Evolutionary conservation across 2,329 filamentous ascomycete genomes (phyloP).

Genomic region (Eurotiales sp.): DNA sequence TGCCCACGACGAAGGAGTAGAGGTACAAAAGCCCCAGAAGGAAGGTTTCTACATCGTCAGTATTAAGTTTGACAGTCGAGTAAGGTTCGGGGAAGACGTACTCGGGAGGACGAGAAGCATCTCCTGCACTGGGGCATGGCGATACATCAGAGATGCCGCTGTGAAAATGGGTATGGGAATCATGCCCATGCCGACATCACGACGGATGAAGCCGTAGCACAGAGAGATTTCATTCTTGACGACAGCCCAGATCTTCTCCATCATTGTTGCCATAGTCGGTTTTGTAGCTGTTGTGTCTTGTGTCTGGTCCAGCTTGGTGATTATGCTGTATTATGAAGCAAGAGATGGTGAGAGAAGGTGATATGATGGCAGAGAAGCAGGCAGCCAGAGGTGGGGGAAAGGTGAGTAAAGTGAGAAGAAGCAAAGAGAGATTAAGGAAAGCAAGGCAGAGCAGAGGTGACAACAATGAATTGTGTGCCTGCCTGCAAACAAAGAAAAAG

Average conservation of each 20-base stretch:
- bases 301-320: background rate
- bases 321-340: no score
- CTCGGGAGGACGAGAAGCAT: conserved; percentile 5
- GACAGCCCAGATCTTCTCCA: conserved; percentile 8
- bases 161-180: conserved; percentile 12
- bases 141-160: conserved; percentile 13
- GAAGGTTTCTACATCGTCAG: no score
- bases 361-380: no score
- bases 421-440: no score
- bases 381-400: no score
- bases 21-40: conserved; percentile 10
- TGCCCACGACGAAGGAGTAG: conserved; percentile 12
- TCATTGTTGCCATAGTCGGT: background rate
- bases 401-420: no score
- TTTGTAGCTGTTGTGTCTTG: background rate
- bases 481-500: no score
- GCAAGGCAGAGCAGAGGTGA: no score
- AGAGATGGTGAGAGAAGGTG: no score
- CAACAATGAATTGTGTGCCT: no score
- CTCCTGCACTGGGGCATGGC: conserved; percentile 7
- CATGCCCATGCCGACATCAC: conserved; percentile 14
- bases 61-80: no score
- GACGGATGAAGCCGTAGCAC: conserved; percentile 13
- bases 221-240: conserved; percentile 8
- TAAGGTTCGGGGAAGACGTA: background rate